These are phyloP conservation scores for Paraphoma sp. DNA, from an alignment of 2,329 filamentous ascomycete species.

Conservation along the genomic window DNA sequence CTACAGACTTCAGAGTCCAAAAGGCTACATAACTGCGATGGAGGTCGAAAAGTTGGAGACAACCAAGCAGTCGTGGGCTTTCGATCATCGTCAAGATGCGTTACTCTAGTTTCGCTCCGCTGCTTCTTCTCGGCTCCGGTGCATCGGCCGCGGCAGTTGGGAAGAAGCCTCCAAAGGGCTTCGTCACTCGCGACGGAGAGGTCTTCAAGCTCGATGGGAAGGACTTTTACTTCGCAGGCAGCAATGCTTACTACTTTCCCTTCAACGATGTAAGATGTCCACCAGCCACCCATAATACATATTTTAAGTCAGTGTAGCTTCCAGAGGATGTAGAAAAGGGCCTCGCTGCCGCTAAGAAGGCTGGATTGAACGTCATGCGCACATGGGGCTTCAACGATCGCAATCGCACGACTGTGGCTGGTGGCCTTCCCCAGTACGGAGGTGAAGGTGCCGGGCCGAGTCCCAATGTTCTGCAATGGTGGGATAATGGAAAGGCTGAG, in stretches of 20 bases:
- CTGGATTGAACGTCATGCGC: conserved; percentile 61
- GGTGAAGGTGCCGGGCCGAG: conserved; percentile 56
- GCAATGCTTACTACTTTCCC: conserved; percentile 64
- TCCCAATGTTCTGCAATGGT: conserved; percentile 55
- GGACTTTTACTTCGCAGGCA: conserved; percentile 64
- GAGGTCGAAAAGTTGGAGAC: not conserved
- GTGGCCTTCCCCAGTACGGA: conserved; percentile 61
- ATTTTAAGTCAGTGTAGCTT: conserved; percentile 43
- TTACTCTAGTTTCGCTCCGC: conserved; percentile 14
- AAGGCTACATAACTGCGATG: conserved; percentile 10
- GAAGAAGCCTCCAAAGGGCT: conserved; percentile 42
- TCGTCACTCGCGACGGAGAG: conserved; percentile 58
- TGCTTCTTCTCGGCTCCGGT: conserved; percentile 23
- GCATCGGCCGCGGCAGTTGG: conserved; percentile 22
- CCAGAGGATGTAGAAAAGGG: conserved; percentile 57
- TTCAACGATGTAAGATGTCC: conserved; percentile 55
- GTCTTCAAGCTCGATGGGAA: conserved; percentile 63
- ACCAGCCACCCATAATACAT: not conserved
- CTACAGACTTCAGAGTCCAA: not conserved
- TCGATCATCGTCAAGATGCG: conserved; percentile 13
- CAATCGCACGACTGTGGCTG: conserved; percentile 55
- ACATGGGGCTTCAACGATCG: conserved; percentile 67
- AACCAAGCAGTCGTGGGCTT: not conserved
- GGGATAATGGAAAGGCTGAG: conserved; percentile 54
- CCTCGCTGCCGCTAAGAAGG: conserved; percentile 54